Evolutionary conservation across 169 alveolate genomes (phyloP).

Genomic region (Plasmodium relictum): DNA sequence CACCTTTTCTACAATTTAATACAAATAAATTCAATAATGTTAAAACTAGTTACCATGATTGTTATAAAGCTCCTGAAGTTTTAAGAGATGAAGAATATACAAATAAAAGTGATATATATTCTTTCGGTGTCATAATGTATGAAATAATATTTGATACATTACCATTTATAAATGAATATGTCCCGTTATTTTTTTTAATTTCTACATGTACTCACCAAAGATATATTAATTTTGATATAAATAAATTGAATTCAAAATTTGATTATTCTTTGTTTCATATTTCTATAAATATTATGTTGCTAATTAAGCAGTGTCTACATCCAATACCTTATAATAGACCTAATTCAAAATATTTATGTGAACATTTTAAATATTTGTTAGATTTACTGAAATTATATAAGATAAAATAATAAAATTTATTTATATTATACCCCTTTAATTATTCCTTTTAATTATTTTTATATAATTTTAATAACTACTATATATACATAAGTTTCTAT

Average conservation of each 20-base stretch:
- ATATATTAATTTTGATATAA: conserved; percentile 31
- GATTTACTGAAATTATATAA: conserved; percentile 8
- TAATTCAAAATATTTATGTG: conserved; percentile 32
- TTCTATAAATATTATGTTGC: conserved; percentile 20
- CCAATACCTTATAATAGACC: conserved; percentile 61
- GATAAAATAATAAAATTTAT: background rate
- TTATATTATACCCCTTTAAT: background rate
- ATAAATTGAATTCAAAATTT: conserved; percentile 10
- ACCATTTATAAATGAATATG: conserved; percentile 22
- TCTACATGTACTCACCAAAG: conserved; percentile 26
- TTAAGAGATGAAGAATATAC: conserved; percentile 84
- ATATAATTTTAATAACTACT: too few species aligned
- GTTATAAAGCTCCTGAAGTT: conserved; percentile 87
- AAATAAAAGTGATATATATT: conserved; percentile 87
- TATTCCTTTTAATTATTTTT: too few species aligned
- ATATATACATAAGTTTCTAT: background rate
- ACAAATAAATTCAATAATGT: conserved; percentile 6
- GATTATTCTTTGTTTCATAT: conserved; percentile 16
- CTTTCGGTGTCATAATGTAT: conserved; percentile 88
- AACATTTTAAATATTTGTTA: conserved; percentile 11
- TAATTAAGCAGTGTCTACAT: conserved; percentile 50
- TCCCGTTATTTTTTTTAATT: conserved; percentile 27
- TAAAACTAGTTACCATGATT: background rate
- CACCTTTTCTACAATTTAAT: conserved; percentile 9
- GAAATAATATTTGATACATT: conserved; percentile 80